phyloP scores from a whole-genome alignment of 805 yeast species.

The Wickerhamomyces rabaulensis region DNA sequence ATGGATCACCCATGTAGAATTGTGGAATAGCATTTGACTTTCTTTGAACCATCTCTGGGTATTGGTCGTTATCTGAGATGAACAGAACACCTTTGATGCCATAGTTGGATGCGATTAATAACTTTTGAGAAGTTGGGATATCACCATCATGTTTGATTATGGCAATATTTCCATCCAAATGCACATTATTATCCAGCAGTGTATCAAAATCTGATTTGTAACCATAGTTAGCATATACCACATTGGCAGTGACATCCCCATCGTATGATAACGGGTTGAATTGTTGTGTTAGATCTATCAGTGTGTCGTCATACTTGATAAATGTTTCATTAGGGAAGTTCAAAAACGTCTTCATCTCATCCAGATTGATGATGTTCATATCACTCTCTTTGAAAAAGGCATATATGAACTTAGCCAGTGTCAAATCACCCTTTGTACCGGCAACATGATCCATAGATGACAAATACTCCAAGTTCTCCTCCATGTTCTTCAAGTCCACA shows the following conservation, averaged over 20 bases:
- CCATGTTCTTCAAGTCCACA: conserved; percentile 40
- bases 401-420: conserved; percentile 62
- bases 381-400: conserved; percentile 56
- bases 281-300: conserved; percentile 33
- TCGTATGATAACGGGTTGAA: conserved; percentile 66
- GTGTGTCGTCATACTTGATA: conserved; percentile 20
- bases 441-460: conserved; percentile 65
- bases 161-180: conserved; percentile 45
- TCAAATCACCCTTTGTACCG: conserved; percentile 81
- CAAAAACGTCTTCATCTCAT: conserved; percentile 47
- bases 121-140: conserved; percentile 44
- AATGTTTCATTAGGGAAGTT: conserved; percentile 54
- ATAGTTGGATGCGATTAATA: conserved; percentile 45
- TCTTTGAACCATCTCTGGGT: conserved; percentile 28
- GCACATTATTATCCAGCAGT: conserved; percentile 33
- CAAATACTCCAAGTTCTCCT: conserved; percentile 22
- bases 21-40: conserved; percentile 54
- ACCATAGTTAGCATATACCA: conserved; percentile 69
- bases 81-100: conserved; percentile 69
- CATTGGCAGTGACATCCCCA: conserved; percentile 48
- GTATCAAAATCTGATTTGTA: conserved; percentile 43
- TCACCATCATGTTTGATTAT: conserved; percentile 59
- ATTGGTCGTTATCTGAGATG: conserved; percentile 36
- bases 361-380: conserved; percentile 43
- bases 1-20: conserved; percentile 68